phyloP scores from a whole-genome alignment of 257 asterid genomes.

The Avicennia marina region DNA sequence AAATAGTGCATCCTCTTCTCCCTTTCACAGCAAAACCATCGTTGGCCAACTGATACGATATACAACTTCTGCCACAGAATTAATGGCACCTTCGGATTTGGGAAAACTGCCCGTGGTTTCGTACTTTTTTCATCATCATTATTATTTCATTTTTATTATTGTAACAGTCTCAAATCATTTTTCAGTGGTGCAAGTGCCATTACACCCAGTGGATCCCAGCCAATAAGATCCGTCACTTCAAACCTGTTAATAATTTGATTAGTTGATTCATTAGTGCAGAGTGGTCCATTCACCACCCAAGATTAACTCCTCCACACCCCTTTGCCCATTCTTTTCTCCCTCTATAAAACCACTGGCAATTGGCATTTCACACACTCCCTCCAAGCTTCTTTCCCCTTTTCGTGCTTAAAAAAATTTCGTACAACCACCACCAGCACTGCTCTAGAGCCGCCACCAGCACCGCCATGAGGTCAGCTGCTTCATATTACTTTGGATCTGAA shows the following conservation, averaged over 20 bases:
- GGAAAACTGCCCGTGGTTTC: slow-evolving; percentile 36
- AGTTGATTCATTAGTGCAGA: slow-evolving; percentile 21
- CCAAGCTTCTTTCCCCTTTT: slow-evolving; percentile 17
- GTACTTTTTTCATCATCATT: too few relatives aligned
- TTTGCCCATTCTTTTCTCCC: slow-evolving; percentile 7
- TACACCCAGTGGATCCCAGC: slow-evolving; percentile 19
- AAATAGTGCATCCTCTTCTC: background rate
- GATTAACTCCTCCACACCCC: slow-evolving; percentile 22
- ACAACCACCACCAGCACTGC: slow-evolving; percentile 1
- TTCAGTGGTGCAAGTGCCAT: slow-evolving; percentile 28
- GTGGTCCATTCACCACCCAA: too few relatives aligned
- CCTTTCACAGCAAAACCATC: background rate
- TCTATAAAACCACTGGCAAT: slow-evolving; percentile 31
- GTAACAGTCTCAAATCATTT: slow-evolving; percentile 1
- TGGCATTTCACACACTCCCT: background rate
- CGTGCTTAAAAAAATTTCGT: too few relatives aligned
- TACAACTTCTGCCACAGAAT: slow-evolving; percentile 29
- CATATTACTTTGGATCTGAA: slow-evolving; percentile 27
- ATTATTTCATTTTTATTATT: too few relatives aligned
- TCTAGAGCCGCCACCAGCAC: too few relatives aligned
- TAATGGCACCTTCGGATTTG: slow-evolving; percentile 16
- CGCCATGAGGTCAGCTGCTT: slow-evolving; percentile 33
- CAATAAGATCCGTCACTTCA: slow-evolving; percentile 23
- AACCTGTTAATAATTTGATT: slow-evolving; percentile 14
- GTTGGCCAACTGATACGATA: slow-evolving; percentile 27